Evolutionary conservation across 768 basidiomycete species (phyloP), one percentile per base, ranked within the genome.

Genomic region (Tremella fuciformis): DNA sequence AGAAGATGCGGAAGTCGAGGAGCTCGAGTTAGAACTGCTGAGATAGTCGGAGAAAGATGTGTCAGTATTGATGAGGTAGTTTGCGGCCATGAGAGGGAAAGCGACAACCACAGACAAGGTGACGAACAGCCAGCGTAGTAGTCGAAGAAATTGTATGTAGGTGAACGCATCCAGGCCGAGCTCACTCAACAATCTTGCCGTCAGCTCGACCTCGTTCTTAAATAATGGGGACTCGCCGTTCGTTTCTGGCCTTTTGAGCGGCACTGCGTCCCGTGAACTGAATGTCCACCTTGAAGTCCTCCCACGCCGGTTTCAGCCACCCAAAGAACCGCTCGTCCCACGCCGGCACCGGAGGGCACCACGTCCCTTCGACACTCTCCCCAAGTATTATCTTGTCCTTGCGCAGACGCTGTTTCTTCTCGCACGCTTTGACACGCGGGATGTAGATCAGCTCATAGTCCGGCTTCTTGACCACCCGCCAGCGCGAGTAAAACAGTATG

Each of bases 131-230:
- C 70, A 69, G 25, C 91, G 87, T 73, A 87, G 82, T 77, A 99
- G 84, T 53, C 92, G 87, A 25, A 88, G 83, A 74, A 96, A 96
- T 34, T 94, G 88, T 22, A 99, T 83, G 77, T 87, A 98, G 18
- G 87, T 83, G 50, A 92, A 88, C 0, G 94, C 94, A 73, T 99
- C 96, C 9, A 96, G 84, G 25, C 96, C 53, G 13, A 46, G 40
- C 2, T 49, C 25, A 47, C 37, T 22, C 25, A 52, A 18, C 24
- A 29, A 19, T 34, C 50, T 52, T n/a, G 13, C 34, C 34, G 42
- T 46, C 42, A 46, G 42, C 22, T 22, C n/a, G 22, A 46, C n/a
- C 42, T 46, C 42, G n/a, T 15, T 46, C 42, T 22, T 15, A 15
- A 6, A 18, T 22, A 46, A n/a, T 15, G 24, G 19, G 11, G 21